These are phyloP conservation scores for Tuber brumale DNA, from an alignment of 495 filamentous ascomycete genomes.

Conservation along the genomic window DNA sequence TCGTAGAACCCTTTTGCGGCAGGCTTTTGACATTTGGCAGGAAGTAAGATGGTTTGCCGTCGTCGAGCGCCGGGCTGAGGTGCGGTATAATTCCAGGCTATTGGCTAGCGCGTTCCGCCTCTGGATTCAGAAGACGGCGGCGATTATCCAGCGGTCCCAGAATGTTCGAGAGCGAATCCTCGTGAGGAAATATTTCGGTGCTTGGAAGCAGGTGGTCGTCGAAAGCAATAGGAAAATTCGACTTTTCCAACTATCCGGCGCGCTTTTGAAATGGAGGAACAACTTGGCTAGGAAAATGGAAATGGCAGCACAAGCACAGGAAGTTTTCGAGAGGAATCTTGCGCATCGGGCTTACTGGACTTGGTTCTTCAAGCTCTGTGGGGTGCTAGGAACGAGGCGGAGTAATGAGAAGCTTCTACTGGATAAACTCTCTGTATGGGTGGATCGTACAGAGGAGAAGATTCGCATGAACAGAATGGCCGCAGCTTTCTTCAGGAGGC, in stretches of 20 bases:
- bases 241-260: slow-evolving; percentile 35
- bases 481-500: slow-evolving; percentile 18
- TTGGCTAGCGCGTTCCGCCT: slow-evolving; percentile 26
- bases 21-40: slow-evolving; percentile 34
- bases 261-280: slow-evolving; percentile 32
- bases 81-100: slow-evolving; percentile 29
- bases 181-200: slow-evolving; percentile 39
- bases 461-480: slow-evolving; percentile 37
- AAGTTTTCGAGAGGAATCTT: slow-evolving; percentile 34
- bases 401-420: slow-evolving; percentile 14
- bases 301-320: slow-evolving; percentile 16
- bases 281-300: slow-evolving; percentile 9
- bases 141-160: slow-evolving; percentile 37
- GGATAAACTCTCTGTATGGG: slow-evolving; percentile 26
- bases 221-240: slow-evolving; percentile 31
- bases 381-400: slow-evolving; percentile 23
- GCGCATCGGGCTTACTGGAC: slow-evolving; percentile 32
- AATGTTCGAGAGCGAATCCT: slow-evolving; percentile 39
- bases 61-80: slow-evolving; percentile 23
- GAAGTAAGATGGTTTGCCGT: slow-evolving; percentile 37
- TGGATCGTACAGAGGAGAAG: slow-evolving; percentile 23
- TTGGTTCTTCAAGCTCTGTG: slow-evolving; percentile 38
- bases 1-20: slow-evolving; percentile 11
- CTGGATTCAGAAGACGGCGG: slow-evolving; percentile 38
- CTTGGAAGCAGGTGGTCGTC: slow-evolving; percentile 32